A percentile compares a stretch with the other conserved stretches of the same genome.
phyloP scores from a whole-genome alignment of 1,284 basidiomycete species.

The Mycosarcoma maydis region DNA sequence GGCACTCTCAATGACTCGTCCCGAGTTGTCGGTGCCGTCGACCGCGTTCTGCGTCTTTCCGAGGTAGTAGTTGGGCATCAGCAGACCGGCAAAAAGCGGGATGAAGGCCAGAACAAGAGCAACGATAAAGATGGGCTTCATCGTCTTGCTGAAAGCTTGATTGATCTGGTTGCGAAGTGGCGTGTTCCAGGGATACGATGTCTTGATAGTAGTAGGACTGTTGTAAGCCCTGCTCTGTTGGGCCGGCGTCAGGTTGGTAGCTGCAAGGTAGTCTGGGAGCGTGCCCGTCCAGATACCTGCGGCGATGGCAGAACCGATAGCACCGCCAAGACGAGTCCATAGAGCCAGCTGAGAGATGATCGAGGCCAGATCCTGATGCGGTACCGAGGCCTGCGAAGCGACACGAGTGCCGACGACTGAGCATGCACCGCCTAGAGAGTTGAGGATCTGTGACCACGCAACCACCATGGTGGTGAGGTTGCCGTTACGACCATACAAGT shows the following conservation, averaged over 20 bases:
- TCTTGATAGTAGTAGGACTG: not conserved
- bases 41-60: constrained; percentile 69
- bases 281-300: constrained; percentile 65
- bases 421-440: constrained; percentile 56
- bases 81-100: constrained; percentile 65
- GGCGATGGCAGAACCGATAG: constrained; percentile 65
- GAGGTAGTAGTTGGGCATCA: constrained; percentile 68
- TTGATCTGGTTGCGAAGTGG: constrained; percentile 9
- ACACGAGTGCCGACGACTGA: constrained; percentile 67
- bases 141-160: constrained; percentile 12
- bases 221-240: constrained; percentile 12
- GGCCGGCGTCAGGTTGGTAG: constrained; percentile 68
- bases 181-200: constrained; percentile 4
- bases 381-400: constrained; percentile 67
- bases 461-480: constrained; percentile 26
- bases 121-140: constrained; percentile 22
- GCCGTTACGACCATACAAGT: constrained; percentile 18
- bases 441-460: constrained; percentile 50
- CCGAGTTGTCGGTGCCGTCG: constrained; percentile 64
- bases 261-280: constrained; percentile 64
- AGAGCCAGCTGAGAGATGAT: constrained; percentile 67
- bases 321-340: constrained; percentile 68
- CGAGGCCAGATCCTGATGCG: constrained; percentile 67
- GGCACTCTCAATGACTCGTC: constrained; percentile 10
- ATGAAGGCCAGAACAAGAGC: constrained; percentile 55